Conservation (phyloP, 371 early-diverging fungal species). For the Mucor saturninus region DNA sequence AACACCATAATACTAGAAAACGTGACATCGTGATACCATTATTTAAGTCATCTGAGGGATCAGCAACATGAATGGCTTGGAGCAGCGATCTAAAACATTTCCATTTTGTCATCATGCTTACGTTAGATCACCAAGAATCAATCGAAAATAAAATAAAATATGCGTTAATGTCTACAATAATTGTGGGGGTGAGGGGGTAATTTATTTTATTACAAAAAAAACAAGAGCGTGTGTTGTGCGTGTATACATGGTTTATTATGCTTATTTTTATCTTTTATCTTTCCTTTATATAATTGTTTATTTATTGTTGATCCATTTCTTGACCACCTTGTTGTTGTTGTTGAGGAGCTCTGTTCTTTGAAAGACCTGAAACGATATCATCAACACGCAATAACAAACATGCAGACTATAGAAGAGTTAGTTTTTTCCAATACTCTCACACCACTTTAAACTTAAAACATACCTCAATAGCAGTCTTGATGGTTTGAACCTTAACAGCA, state of each 20-base stretch:
- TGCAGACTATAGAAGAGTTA: constrained; percentile 64
- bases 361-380: constrained; percentile 95
- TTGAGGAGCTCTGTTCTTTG: constrained; percentile 58
- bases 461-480: constrained; percentile 99
- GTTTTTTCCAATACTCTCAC: not conserved
- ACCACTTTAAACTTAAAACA: too few species aligned
- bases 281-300: not conserved
- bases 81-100: too few species aligned
- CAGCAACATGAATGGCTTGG: too few species aligned
- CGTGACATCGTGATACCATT: too few species aligned
- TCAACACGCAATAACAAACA: constrained; percentile 95
- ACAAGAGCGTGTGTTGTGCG: not conserved
- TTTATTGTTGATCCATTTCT: constrained; percentile 23
- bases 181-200: too few species aligned
- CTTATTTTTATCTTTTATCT: constrained; percentile 4
- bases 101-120: too few species aligned
- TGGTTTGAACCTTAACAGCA: constrained; percentile 98
- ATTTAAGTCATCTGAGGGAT: too few species aligned
- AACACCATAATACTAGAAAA: too few species aligned
- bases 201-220: too few species aligned
- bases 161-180: too few species aligned
- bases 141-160: too few species aligned
- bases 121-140: too few species aligned
- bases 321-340: constrained; percentile 16
- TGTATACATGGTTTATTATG: constrained; percentile 10